Conservation (phyloP, 495 filamentous ascomycete genomes). For the Antarctomyces pellizariae region DNA sequence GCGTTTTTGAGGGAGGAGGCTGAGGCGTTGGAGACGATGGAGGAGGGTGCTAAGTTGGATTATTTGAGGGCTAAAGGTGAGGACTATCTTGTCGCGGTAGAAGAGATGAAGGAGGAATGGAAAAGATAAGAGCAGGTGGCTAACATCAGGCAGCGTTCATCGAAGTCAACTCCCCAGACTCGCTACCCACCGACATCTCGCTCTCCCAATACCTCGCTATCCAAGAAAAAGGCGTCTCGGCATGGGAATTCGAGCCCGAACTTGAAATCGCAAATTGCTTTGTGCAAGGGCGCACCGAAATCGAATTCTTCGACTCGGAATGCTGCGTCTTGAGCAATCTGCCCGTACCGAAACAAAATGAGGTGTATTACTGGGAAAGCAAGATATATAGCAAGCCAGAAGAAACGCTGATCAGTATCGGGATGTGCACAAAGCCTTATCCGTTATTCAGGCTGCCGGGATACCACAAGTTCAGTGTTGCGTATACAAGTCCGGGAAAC, state of each 20-base stretch:
- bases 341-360: slow-evolving; percentile 93
- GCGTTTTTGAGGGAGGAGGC: slow-evolving; percentile 79
- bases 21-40: slow-evolving; percentile 85
- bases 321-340: slow-evolving; percentile 95
- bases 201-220: slow-evolving; percentile 94
- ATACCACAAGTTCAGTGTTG: slow-evolving; percentile 75
- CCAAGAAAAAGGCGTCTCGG: slow-evolving; percentile 94
- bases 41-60: slow-evolving; percentile 72
- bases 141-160: slow-evolving; percentile 46
- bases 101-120: neutral
- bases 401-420: slow-evolving; percentile 58
- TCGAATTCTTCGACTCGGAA: slow-evolving; percentile 95
- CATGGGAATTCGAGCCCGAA: slow-evolving; percentile 97
- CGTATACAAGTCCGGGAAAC: slow-evolving; percentile 68
- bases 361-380: slow-evolving; percentile 98
- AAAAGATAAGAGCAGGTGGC: neutral
- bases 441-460: slow-evolving; percentile 85
- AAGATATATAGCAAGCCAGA: slow-evolving; percentile 98
- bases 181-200: slow-evolving; percentile 86
- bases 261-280: slow-evolving; percentile 98
- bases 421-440: slow-evolving; percentile 90
- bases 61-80: slow-evolving; percentile 90
- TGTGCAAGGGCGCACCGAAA: slow-evolving; percentile 85
- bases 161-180: slow-evolving; percentile 86
- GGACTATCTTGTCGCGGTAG: slow-evolving; percentile 5